phyloP scores from a whole-genome alignment of 306 rosid species.

The Luffa aegyptiaca region DNA sequence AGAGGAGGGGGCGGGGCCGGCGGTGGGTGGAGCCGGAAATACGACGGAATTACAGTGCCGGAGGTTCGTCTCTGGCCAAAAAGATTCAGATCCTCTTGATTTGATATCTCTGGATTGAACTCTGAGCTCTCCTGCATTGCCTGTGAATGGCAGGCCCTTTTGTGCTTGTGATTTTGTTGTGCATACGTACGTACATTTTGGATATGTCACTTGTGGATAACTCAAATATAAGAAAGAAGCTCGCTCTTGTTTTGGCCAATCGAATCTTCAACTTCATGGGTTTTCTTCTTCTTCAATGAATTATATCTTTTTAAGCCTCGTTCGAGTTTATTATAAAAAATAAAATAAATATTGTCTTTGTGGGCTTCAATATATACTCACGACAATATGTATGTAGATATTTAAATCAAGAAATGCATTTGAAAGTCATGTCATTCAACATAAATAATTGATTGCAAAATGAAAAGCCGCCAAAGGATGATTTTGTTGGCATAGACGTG shows the following conservation, averaged over 20 bases:
- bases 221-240: not conserved
- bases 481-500: too few relatives aligned
- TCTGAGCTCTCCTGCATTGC: not conserved
- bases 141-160: not conserved
- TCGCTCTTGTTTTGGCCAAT: not conserved
- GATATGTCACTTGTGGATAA: not conserved
- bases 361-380: too few relatives aligned
- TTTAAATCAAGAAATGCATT: too few relatives aligned
- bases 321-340: too few relatives aligned
- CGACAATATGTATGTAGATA: too few relatives aligned
- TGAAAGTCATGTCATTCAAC: too few relatives aligned
- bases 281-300: too few relatives aligned
- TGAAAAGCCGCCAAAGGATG: too few relatives aligned
- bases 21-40: slow-evolving; percentile 28
- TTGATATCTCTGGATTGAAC: not conserved
- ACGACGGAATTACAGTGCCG: slow-evolving; percentile 65
- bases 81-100: slow-evolving; percentile 43
- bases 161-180: not conserved
- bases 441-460: too few relatives aligned
- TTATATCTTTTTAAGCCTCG: too few relatives aligned
- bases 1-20: not conserved
- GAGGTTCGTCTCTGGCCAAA: slow-evolving; percentile 34
- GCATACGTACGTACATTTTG: not conserved
- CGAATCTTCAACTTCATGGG: not conserved
- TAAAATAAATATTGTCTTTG: too few relatives aligned